Base-by-base conservation (phyloP, 2,329 filamentous ascomycete genomes). In the Verticillium klebahnii region DNA sequence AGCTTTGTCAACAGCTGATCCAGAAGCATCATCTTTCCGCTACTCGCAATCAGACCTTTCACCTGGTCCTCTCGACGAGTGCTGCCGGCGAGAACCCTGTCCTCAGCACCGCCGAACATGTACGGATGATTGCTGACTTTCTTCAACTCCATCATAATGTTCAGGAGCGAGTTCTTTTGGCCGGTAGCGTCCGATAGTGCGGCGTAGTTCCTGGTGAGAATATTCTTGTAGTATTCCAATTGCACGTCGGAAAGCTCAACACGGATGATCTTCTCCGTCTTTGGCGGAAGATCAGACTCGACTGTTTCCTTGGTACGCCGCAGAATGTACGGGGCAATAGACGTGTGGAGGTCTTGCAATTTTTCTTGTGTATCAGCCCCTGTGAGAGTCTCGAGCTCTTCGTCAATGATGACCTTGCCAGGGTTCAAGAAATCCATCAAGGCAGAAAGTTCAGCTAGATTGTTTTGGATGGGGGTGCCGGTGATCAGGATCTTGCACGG, bases 61-160 rank as follows among this genome's bases (percentile, higher is more conserved):
- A 99, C 85, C 65, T 93, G 87, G 72, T 98, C 95, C 71, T 98
- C 94, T 34, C 93, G 90, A 23, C 91, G 88, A 60, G 85, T 85
- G 69, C 89, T 93, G 15, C 91, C 92, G 63, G 86, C 89, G 58
- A 98, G 77, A 14, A 98, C 91, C 67, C 90, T 91, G 62, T 96
- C 91, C 73, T 99, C 95, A 2, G 93, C 94, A 65, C 93, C 93
- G 2, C 91, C 90, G 69, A 99, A 98, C 89, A 99, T 96, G 78
- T 97, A 96, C 1, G 95, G 94, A 72, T 99, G 95, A 71, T 99
- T 99, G 78, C 94, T 98, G 73, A 95, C 93, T 77, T 99, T 99
- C 81, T 99, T 99, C 70, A 99, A 77, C 75, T 99, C 95, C 95
- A 99, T 99, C 87, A 99, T 97, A 73, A 99, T 95, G 76, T 99